Evolutionary conservation across 192 early-diverging fungal genomes (phyloP).

Genomic region (Phlyctochytrium arcticum): DNA sequence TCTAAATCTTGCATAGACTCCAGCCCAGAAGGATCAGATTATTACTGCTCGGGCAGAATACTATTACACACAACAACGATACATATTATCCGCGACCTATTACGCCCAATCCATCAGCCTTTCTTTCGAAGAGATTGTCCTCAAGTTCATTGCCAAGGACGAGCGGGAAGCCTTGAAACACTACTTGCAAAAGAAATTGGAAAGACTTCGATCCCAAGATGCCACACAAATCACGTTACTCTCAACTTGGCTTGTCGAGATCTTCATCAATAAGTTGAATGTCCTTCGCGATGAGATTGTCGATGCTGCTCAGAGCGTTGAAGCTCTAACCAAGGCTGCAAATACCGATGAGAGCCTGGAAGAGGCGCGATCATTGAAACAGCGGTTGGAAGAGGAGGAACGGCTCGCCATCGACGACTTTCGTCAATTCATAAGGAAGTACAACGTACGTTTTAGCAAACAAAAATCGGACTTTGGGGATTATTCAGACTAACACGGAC

Average conservation of each 20-base stretch:
- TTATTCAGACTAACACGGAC: neutral
- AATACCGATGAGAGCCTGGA: neutral
- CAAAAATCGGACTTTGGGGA: neutral
- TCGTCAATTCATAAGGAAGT: constrained; percentile 61
- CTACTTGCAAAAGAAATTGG: constrained; percentile 74
- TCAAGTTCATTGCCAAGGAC: constrained; percentile 75
- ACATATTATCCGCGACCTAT: constrained; percentile 73
- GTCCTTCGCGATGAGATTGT: constrained; percentile 32
- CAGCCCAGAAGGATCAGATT: constrained; percentile 61
- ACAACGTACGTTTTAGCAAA: constrained; percentile 49
- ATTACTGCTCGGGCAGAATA: constrained; percentile 83
- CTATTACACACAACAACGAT: constrained; percentile 72
- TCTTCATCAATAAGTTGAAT: constrained; percentile 78
- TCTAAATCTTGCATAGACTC: constrained; percentile 3
- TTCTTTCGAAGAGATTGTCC: constrained; percentile 86
- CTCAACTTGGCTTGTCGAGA: constrained; percentile 85
- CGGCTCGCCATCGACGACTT: constrained; percentile 64
- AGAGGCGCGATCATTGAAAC: neutral
- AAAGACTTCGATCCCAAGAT: constrained; percentile 61
- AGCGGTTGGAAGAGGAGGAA: constrained; percentile 51
- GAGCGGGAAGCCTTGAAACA: constrained; percentile 71
- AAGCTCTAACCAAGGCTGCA: constrained; percentile 32
- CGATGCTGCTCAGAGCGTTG: constrained; percentile 11
- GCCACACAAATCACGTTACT: constrained; percentile 75
- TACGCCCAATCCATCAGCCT: constrained; percentile 74